Conservation (phyloP, 257 asterid genomes). For the Gynochthodes officinalis region DNA sequence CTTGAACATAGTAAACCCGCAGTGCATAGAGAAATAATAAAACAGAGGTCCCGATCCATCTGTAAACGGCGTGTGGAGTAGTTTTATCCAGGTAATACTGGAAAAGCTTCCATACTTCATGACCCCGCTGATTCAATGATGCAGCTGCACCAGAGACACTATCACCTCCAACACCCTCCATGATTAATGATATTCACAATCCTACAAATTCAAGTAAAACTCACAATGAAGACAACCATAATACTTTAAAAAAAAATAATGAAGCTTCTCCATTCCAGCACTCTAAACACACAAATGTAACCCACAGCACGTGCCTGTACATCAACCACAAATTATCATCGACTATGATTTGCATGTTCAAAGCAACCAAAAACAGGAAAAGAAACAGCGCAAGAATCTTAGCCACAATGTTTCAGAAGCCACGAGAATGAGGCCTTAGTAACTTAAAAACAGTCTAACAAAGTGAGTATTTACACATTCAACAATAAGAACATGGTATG, state of each 20-base stretch:
- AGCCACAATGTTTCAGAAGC: background rate
- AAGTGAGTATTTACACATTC: background rate
- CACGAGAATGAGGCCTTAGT: background rate
- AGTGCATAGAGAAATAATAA: slow-evolving; percentile 61
- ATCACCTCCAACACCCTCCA: slow-evolving; percentile 55
- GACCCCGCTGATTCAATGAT: slow-evolving; percentile 69
- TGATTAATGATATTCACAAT: slow-evolving; percentile 19
- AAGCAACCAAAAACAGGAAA: background rate
- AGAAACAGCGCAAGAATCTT: background rate
- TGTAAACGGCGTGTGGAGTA: slow-evolving; percentile 75
- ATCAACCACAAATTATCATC: background rate
- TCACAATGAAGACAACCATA: background rate
- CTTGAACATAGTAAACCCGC: slow-evolving; percentile 69
- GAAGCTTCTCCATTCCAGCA: background rate
- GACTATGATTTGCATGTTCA: background rate
- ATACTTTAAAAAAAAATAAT: background rate
- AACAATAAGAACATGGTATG: background rate
- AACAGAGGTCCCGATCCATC: slow-evolving; percentile 77
- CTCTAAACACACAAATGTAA: background rate
- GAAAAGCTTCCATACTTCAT: slow-evolving; percentile 63
- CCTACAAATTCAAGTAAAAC: slow-evolving; percentile 22
- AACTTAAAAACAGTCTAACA: background rate
- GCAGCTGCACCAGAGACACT: slow-evolving; percentile 53
- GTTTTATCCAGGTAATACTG: slow-evolving; percentile 84
- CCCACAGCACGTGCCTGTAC: background rate